Evolutionary conservation across 805 yeast genomes (phyloP), one percentile per base, ranked within the genome.

Genomic region (Candida silvatica): DNA sequence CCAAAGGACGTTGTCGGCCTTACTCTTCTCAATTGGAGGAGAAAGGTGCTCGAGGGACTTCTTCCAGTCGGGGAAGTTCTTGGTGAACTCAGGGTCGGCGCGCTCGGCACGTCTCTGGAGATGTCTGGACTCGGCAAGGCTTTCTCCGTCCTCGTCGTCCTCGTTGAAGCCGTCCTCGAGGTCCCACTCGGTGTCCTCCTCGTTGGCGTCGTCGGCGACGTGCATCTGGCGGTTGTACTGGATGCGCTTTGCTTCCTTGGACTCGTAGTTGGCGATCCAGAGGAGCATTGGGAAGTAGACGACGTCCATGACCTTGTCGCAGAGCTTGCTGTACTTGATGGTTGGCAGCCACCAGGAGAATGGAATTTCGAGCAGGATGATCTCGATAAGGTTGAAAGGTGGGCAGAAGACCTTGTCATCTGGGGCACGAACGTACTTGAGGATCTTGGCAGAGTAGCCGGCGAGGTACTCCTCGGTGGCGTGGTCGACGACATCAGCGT

Each of bases 381-480:
- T 32, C 55, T 86, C 95, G 36, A 86, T 58, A 45, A 86, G 54
- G 53, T 86, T 86, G 43, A 84, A 67, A 4, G 95, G 95, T 4
- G 95, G 90, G 18, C 84, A 87, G 52, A 74, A 86, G 27, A 85
- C 81, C 49, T 81, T 76, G 38, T 76, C 79, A 59, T 86, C 95
- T 0, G 95, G 95, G 0, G 95, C 95, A 46, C 95, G 68, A 35
- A 85, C 76, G 52, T 81, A 86, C 41, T 88, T 68, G 46, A 86
- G 66, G 1, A 94, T 84, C 63, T 86, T 84, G 42, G 81, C 81
- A 4, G 95, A 83, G 45, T 82, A 82, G 36, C 84, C 67, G 0
- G 94, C 94, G 64, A 85, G 70, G 51, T 80, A 86, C 54, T 86
- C 95, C 50, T 82, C 85, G 15, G 80, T 74, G 1, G 95, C 86